Evolutionary conservation across 2,329 filamentous ascomycete species (phyloP), one percentile per base, ranked within the genome.

Genomic region (Aureobasidium uvarum): DNA sequence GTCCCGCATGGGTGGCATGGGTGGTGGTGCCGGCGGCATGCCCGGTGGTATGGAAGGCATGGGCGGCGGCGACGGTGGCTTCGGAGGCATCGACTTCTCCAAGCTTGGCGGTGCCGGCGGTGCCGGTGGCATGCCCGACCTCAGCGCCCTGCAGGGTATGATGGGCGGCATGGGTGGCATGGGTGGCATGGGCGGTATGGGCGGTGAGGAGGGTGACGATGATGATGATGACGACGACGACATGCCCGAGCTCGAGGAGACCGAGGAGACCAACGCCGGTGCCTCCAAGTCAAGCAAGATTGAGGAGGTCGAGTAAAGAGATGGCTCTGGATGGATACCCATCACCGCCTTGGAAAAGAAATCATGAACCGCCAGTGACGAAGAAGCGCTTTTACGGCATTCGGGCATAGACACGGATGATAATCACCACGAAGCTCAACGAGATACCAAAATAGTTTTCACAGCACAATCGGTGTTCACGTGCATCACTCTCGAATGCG

Each of bases 81-180:
- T 95, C 70, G 87, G 90, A 73, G 91, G 90, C 73, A 95, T 96
- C 75, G 92, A 96, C 80, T 96, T 96, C 86, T 95, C 90, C 73
- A 96, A 96, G 84, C 88, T 96, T 68, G 75, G 71, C 25, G 64
- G 71, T n/a, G 64, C 66, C 39, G 60, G 60, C 36, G 67, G 65
- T 62, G 62, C 65, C 59, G 67, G 67, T 39, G 67, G 67, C 62
- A 76, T 80, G 71, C 74, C 74, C 28, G 79, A 74, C 54, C 72
- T 77, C 68, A 72, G 70, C 45, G 73, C 67, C 14, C 50, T 65
- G 13, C 51, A 56, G 31, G 62, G 43, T 45, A 65, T 65, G 63
- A 43, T 43, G 46, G 60, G 71, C 54, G 73, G 67, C n/a, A 48
- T 50, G 41, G 62, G 62, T 20, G 52, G 62, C 16, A n/a, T 51